Evolutionary conservation across 1,284 basidiomycete species (phyloP), one percentile per base, ranked within the genome.

Genomic region (Stygiomarasmius scandens): DNA sequence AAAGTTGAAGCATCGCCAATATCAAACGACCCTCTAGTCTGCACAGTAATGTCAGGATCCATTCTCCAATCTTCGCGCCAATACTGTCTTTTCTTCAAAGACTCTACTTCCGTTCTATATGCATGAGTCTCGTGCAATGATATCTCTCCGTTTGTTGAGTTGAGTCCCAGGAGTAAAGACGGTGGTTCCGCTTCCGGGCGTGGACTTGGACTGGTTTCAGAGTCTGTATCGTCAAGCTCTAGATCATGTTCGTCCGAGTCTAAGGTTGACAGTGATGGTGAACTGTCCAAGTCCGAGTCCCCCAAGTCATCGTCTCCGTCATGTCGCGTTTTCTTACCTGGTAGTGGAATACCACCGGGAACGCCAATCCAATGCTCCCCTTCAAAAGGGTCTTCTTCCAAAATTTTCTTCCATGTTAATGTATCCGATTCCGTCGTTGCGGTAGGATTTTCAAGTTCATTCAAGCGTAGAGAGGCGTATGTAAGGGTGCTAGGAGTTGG

Each of bases 341-440:
- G 49, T 10, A 77, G 76, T 1, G 79, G 74, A 0, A 75, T 74
- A 59, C 80, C 81, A 48, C 80, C 79, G 52, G 74, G 82, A 20
- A 80, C 80, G 2, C 88, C 87, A 67, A 89, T 78, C 89, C 89
- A 90, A 62, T 91, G 89, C 58, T 91, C 84, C 6, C 88, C 89
- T 69, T 90, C 85, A 61, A 89, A 89, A 2, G 89, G 88, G 54
- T 92, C 90, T 64, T 90, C 89, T 1, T 80, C 80, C 14, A 92
- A 76, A 54, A 93, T 91, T n/a, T 84, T 80, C 58, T 80, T 77
- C 91, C 89, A 92, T 11, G 85, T 89, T 9, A 89, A 69, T 3
- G 45, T 36, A 9, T 51, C 53, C 12, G 46, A 50, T 24, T 58
- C 49, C 11, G 77, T 70, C 1, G 73, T 64, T 25, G 70, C 60